Evolutionary conservation across 1,284 basidiomycete genomes (phyloP), one percentile per base, ranked within the genome.

Genomic region (Malassezia brasiliensis): DNA sequence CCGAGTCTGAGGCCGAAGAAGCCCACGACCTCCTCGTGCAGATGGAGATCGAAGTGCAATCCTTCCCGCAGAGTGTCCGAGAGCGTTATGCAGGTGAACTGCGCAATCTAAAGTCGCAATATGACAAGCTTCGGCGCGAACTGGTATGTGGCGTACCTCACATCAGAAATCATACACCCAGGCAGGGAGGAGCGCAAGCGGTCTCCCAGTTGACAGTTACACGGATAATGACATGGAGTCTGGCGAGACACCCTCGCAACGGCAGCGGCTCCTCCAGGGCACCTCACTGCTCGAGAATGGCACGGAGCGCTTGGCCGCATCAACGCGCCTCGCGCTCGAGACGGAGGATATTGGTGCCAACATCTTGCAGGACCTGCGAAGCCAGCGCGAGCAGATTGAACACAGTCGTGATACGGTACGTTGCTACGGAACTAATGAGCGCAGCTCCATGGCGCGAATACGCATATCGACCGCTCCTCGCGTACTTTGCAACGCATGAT

Each of bases 41-140:
- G 82, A 96, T 99, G 93, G 91, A 96, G 77, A 87, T 98, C 60
- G 94, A 99, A 78, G 85, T 94, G n/a, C 90, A 91, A 70, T 86
- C 87, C 11, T 91, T 96, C 75, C 90, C 91, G 0, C 84, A 87
- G 68, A 65, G 67, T 39, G 65, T 73, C 22, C 66, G 67, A 22
- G 63, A 62, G 38, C 57, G 65, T 39, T 74, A 60, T 39, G 28
- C 53, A 3, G 60, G 66, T 1, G 54, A 73, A 41, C 59, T 74
- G 14, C 56, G 65, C 38, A 64, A 58, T 0, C 61, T 61, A 42
- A 66, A 65, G 47, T 50, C 59, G 12, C 60, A 66, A 19, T 42
- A 72, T 6, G 67, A 69, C n/a, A 52, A 52, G 45, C 44, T 69
- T n/a, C 64, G 60, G 25, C 57, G 59, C 12, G 56, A 66, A 22